Evolutionary conservation across 805 yeast species (phyloP).

Genomic region (Nakazawaea holstii): DNA sequence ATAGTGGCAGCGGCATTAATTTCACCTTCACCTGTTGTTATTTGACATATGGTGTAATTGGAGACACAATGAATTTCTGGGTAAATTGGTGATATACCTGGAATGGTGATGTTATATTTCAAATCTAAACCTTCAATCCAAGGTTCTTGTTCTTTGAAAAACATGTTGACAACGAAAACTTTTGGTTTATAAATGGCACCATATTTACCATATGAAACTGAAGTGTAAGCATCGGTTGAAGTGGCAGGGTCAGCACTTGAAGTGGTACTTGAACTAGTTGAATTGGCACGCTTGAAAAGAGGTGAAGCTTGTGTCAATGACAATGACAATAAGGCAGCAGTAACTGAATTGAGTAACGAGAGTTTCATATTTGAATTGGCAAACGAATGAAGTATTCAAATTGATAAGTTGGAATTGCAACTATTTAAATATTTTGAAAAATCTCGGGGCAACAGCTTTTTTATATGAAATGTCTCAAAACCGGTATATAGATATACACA

Average conservation of each 20-base stretch:
- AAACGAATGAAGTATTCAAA: too few species aligned
- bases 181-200: conserved; percentile 44
- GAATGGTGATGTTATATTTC: conserved; percentile 49
- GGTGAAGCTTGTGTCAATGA: conserved; percentile 7
- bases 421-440: too few species aligned
- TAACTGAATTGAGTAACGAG: conserved; percentile 1
- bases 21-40: conserved; percentile 68
- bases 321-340: neutral
- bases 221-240: conserved; percentile 2
- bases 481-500: too few species aligned
- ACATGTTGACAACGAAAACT: conserved; percentile 52
- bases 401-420: too few species aligned
- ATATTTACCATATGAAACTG: conserved; percentile 14
- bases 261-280: neutral
- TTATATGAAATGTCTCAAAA: too few species aligned
- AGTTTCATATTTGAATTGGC: neutral
- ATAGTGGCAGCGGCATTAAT: conserved; percentile 59
- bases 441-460: too few species aligned
- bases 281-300: conserved; percentile 1
- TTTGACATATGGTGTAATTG: conserved; percentile 49
- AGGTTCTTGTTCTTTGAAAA: conserved; percentile 43
- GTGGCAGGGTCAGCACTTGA: conserved; percentile 8
- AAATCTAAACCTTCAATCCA: conserved; percentile 47
- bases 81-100: conserved; percentile 61
- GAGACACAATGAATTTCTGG: conserved; percentile 51